These are phyloP conservation scores for Hydnum rufescens DNA, from an alignment of 768 basidiomycete species.

Conservation along the genomic window DNA sequence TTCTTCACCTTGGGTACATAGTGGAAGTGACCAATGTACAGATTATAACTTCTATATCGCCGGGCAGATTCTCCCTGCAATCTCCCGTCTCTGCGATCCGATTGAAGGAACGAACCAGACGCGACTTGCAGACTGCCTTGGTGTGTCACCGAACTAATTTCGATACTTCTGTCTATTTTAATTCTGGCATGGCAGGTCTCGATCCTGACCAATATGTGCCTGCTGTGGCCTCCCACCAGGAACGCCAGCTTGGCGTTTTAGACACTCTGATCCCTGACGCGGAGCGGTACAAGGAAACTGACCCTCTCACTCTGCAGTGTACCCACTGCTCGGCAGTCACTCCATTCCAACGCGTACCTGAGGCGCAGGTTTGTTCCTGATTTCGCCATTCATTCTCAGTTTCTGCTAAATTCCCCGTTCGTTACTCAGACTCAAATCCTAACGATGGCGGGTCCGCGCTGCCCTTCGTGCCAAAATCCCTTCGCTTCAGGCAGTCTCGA, in stretches of 20 bases:
- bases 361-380: conserved; percentile 30
- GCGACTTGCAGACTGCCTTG: conserved; percentile 85
- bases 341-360: conserved; percentile 37
- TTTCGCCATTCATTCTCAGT: neutral
- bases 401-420: neutral
- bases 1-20: neutral
- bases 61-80: conserved; percentile 81
- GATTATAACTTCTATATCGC: conserved; percentile 87
- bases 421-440: conserved; percentile 42
- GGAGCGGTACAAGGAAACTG: conserved; percentile 65
- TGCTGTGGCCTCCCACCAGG: conserved; percentile 28
- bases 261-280: conserved; percentile 79
- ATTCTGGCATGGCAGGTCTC: conserved; percentile 24
- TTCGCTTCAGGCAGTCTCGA: conserved; percentile 44
- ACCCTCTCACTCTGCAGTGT: conserved; percentile 58
- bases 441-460: conserved; percentile 41
- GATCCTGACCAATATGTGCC: conserved; percentile 38
- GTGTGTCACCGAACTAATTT: conserved; percentile 25
- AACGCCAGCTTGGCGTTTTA: conserved; percentile 52
- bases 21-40: conserved; percentile 15
- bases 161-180: conserved; percentile 4
- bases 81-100: conserved; percentile 86
- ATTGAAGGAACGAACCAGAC: conserved; percentile 91
- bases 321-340: conserved; percentile 43
- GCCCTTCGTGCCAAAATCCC: conserved; percentile 22